phyloP scores from a whole-genome alignment of 768 basidiomycete species.

The Jaapia argillacea region DNA sequence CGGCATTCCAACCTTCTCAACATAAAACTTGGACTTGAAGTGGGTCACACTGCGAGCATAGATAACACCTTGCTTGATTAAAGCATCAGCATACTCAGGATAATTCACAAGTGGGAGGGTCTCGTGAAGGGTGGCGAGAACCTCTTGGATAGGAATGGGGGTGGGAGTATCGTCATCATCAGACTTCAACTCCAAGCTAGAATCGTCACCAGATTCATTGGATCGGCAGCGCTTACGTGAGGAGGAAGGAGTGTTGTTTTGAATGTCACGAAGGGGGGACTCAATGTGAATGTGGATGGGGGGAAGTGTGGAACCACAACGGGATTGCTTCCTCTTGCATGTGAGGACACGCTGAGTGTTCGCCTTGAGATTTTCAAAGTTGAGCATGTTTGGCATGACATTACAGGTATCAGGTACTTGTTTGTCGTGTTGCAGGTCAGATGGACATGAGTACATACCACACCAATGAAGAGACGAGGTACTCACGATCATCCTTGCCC shows the following conservation, averaged over 20 bases:
- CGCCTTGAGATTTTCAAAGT: neutral
- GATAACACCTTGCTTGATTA: neutral
- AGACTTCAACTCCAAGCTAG: neutral
- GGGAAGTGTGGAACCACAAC: neutral
- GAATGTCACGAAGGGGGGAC: neutral
- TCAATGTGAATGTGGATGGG: neutral
- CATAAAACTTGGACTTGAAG: neutral
- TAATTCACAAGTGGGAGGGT: neutral
- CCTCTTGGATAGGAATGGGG: neutral
- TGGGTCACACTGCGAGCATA: neutral
- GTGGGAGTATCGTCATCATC: neutral
- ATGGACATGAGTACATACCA: neutral
- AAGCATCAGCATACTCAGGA: neutral
- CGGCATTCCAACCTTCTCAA: neutral
- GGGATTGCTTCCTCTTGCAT: neutral
- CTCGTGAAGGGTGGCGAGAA: neutral
- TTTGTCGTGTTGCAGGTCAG: neutral
- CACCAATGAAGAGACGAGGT: neutral
- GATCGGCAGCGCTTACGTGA: neutral
- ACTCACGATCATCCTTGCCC: neutral
- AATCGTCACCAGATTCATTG: neutral
- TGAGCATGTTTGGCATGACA: neutral
- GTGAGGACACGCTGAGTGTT: neutral
- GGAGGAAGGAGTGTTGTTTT: neutral
- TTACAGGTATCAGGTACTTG: neutral